Conservation (phyloP, 441 rosid species). For the Erodium moschatum region DNA sequence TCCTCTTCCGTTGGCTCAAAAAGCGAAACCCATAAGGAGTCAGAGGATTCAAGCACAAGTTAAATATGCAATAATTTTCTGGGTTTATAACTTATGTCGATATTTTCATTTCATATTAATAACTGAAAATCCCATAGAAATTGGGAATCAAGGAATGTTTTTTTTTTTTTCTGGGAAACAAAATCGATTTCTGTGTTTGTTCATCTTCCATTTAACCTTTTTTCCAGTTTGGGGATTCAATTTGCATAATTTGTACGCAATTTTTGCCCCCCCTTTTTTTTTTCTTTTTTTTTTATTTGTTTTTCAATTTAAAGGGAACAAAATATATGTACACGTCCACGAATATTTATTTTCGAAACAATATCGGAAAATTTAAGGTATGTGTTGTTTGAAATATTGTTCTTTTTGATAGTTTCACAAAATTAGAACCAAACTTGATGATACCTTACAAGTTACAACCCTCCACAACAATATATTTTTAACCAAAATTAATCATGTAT, state of each 20-base stretch:
- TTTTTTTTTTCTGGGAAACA: no score
- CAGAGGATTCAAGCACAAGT: slow-evolving; percentile 1
- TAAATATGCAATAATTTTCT: slow-evolving; percentile 8
- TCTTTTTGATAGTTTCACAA: no score
- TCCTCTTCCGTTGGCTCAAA: neutral
- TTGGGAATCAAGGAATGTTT: neutral
- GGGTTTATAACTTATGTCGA: neutral
- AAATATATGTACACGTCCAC: no score
- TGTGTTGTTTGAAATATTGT: no score
- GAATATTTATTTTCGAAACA: no score
- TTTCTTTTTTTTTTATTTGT: neutral
- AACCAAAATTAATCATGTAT: no score
- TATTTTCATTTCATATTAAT: neutral
- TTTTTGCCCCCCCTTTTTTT: neutral
- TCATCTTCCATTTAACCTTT: neutral
- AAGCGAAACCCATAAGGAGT: neutral
- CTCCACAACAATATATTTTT: no score
- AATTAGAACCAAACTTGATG: no score
- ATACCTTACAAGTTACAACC: no score
- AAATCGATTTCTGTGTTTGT: neutral
- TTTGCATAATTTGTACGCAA: neutral
- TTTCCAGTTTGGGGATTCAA: neutral
- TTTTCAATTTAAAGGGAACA: neutral
- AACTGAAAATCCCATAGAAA: neutral
- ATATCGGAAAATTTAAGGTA: no score